Evolutionary conservation across 2,329 filamentous ascomycete species (phyloP), one percentile per base, ranked within the genome.

Genomic region (Epichloe festucae): DNA sequence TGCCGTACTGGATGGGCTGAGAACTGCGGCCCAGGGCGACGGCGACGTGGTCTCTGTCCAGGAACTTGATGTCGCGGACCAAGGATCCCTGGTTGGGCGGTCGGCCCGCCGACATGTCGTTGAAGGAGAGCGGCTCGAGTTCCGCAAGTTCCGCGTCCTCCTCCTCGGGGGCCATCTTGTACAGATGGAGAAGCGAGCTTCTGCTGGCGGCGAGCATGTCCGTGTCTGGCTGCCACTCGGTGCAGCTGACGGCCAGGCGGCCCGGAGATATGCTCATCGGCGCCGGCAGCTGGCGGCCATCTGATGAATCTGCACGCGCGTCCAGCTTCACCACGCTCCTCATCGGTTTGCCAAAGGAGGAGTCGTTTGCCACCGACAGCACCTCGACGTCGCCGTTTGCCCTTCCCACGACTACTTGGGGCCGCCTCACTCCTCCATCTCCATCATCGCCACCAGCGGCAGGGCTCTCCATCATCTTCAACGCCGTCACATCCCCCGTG

Each of bases 301-400:
- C 46, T 0, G 52, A 31, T 10, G 27, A 31, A 31, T 8, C 27
- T 31, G 27, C 38, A 10, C 53, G 38, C 0, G 52, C 49, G 11
- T 57, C 54, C 11, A 55, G 52, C 31, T 56, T 52, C 1, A 53
- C 51, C 19, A 60, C 60, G 48, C 54, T 59, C 50, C 54, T 57
- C 57, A 58, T 51, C 17, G 62, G 61, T 51, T 56, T 60, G 35
- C 52, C 54, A 44, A 63, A 66, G 1, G 54, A 49, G 42, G 56
- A 63, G 36, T 65, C 61, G 0, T 64, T 58, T 23, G 64, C 64
- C 7, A 65, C 65, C 3, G 71, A 72, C 6, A 76, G 54, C 2
- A 79, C 58, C 7, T 70, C 63, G 5, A 80, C 58, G 17, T 73
- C 64, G 1, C 77, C 76, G 54, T 73, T 76, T 1, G 75, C 73